Conservation (phyloP, 2,329 filamentous ascomycete genomes). For the Mycocentrospora acerina region DNA sequence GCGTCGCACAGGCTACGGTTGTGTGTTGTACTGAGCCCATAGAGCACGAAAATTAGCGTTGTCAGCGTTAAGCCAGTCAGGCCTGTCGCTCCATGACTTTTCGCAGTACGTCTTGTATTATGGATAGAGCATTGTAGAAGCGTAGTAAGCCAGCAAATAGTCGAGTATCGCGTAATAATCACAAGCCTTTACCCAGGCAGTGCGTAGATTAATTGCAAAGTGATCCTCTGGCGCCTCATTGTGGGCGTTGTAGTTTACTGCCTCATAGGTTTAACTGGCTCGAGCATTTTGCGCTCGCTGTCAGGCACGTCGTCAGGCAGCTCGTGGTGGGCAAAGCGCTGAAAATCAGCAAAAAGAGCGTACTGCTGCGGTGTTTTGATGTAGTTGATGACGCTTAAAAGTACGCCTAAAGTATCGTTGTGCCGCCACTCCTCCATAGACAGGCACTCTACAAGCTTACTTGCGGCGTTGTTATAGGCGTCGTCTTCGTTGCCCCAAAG, state of each 20-base stretch:
- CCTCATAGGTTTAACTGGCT: not conserved
- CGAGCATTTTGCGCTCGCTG: not conserved
- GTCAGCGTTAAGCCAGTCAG: not conserved
- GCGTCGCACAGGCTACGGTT: too few relatives aligned
- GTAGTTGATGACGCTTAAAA: constrained; percentile 1
- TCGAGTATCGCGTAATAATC: constrained; percentile 5
- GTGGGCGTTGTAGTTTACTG: too few relatives aligned
- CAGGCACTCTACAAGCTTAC: not conserved
- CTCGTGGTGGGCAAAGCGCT: not conserved
- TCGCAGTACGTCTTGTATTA: constrained; percentile 7
- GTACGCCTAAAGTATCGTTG: not conserved
- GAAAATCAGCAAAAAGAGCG: not conserved
- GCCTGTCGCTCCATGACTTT: not conserved
- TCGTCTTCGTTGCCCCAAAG: not conserved
- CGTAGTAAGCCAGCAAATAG: constrained; percentile 4
- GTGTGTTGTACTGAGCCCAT: too few relatives aligned
- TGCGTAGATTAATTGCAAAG: too few relatives aligned
- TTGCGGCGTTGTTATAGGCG: not conserved
- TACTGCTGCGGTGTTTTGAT: constrained; percentile 4
- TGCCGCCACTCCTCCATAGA: not conserved
- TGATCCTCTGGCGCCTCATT: too few relatives aligned
- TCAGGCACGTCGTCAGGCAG: too few relatives aligned
- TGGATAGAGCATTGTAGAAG: constrained; percentile 3
- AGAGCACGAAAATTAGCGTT: too few relatives aligned
- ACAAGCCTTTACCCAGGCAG: too few relatives aligned